Evolutionary conservation across 148 eudicot species (phyloP), one percentile per base, ranked within the genome.

Genomic region (Pouteria glomerata): DNA sequence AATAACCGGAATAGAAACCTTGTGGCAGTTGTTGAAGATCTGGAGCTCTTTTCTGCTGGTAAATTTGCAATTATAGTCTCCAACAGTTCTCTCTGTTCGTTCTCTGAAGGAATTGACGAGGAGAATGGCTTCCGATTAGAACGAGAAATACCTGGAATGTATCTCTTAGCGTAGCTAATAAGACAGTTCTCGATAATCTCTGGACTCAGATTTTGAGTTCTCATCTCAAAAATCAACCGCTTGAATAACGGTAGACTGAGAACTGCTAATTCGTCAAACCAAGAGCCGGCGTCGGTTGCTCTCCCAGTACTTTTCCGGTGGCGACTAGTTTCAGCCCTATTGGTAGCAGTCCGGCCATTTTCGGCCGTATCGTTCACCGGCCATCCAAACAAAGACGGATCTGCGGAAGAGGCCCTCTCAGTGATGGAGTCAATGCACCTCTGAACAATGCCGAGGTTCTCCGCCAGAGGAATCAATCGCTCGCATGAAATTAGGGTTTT

Each of bases 311-410:
- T 27, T 64, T 77, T 59, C 37, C 80, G 61, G 30, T 66, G 72
- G 7, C 72, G 53, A 34, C 27, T 30, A 1, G 15, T 55, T 18
- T 48, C 39, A 8, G 15, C 26, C 4, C 29, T 60, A 30, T n/a
- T 15, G 37, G 58, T 2, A 47, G 47, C 11, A 2, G 27, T n/a
- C 44, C 66, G 21, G 21, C 29, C 23, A 12, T 56, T 69, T 45
- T 21, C 27, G 27, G 74, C 53, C 11, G 70, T 41, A 34, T 84
- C 91, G 27, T 74, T 85, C 11, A 91, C 89, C 7, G 99, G 99
- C 99, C 99, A 91, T 10, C 99, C 94, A 44, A 95, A 85, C 24
- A 92, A 34, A 0, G 90, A 77, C 33, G 99, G 96, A 84, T 95
- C 99, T 5, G 84, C 62, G 0, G 83, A 65, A 2, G 96, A 77